These are phyloP conservation scores for Coffea humblotiana DNA, from an alignment of 305 asterid genomes.

Conservation along the genomic window DNA sequence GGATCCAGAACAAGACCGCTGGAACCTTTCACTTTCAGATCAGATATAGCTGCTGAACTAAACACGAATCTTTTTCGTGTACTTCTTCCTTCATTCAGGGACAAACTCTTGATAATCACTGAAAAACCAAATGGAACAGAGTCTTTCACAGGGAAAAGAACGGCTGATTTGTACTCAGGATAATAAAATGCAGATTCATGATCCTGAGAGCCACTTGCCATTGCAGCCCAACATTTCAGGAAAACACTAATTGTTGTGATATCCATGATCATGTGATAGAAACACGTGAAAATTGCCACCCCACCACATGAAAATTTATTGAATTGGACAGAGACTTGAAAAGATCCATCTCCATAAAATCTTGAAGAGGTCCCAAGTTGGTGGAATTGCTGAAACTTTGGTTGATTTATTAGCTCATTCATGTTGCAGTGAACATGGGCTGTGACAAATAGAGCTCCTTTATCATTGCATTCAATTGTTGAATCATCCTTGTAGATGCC, in stretches of 20 bases:
- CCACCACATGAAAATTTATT: slow-evolving; percentile 7
- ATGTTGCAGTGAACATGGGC: neutral
- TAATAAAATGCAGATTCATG: neutral
- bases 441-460: slow-evolving; percentile 1
- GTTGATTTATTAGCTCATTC: neutral
- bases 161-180: slow-evolving; percentile 1
- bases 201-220: neutral
- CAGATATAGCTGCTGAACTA: neutral
- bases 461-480: slow-evolving; percentile 5
- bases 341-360: neutral
- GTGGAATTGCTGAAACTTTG: neutral
- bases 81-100: neutral
- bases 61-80: slow-evolving; percentile 1
- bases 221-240: slow-evolving; percentile 7
- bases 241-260: neutral
- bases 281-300: neutral
- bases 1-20: neutral
- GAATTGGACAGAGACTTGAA: neutral
- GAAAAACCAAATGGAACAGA: neutral
- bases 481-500: neutral
- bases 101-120: neutral
- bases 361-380: slow-evolving; percentile 5
- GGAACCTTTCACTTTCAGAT: neutral
- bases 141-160: neutral
- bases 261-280: neutral